These are phyloP conservation scores for Diaporthe helianthi DNA, from an alignment of 2,329 filamentous ascomycete genomes.

Conservation along the genomic window DNA sequence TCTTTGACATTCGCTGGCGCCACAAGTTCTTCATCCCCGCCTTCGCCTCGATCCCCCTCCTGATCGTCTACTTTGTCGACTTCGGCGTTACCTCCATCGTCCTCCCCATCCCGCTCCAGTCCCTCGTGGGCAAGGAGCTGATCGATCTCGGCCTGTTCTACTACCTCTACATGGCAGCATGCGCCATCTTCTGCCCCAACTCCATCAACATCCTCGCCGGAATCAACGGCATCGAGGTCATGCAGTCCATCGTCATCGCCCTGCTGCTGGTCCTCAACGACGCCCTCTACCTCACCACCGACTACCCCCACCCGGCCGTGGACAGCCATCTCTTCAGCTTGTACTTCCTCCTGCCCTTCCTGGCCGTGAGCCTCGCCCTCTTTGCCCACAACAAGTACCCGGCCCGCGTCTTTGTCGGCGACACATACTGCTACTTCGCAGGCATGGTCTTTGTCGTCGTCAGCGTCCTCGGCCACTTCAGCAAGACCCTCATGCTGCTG, in stretches of 20 bases:
- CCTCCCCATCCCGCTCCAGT: conserved; percentile 83
- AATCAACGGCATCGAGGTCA: conserved; percentile 98
- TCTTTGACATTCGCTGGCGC: conserved; percentile 98
- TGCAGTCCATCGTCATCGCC: conserved; percentile 91
- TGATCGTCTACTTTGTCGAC: conserved; percentile 97
- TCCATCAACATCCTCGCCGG: conserved; percentile 99
- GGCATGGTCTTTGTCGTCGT: conserved; percentile 99
- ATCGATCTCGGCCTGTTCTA: conserved; percentile 85
- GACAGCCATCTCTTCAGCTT: conserved; percentile 96
- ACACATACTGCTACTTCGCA: conserved; percentile 99
- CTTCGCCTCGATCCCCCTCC: conserved; percentile 88
- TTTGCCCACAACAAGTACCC: conserved; percentile 96
- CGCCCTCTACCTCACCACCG: conserved; percentile 81
- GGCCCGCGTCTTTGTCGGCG: conserved; percentile 92
- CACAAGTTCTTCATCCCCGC: conserved; percentile 99
- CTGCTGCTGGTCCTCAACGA: conserved; percentile 86
- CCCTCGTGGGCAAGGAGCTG: conserved; percentile 78
- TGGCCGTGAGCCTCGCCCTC: conserved; percentile 88
- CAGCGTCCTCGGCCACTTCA: conserved; percentile 95
- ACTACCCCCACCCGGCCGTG: conserved; percentile 89
- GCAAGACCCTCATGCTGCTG: conserved; percentile 90
- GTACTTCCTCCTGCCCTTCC: conserved; percentile 91
- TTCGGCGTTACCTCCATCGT: conserved; percentile 97
- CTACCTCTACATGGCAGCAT: conserved; percentile 95
- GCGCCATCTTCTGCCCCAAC: conserved; percentile 98